Base-by-base conservation (phyloP, 805 yeast genomes). In the Alloascoidea hylecoeti region DNA sequence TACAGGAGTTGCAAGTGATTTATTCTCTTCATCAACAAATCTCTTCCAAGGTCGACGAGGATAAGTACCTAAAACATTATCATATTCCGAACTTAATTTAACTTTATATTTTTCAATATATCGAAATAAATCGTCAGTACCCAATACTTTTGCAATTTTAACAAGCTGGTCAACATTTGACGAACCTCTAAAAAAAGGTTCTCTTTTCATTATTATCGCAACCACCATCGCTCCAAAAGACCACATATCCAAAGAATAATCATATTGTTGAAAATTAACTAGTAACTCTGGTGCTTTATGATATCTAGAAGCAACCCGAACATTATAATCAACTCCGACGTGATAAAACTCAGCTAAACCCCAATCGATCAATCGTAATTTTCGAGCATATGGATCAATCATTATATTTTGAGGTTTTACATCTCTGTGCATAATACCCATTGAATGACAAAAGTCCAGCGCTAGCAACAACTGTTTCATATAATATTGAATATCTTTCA, bases 391-490 rank as follows among this genome's bases (percentile, higher is more conserved):
- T 39, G 83, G 95, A 56, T 88, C 96, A 47, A 88, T 88, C 95
- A 88, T 88, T 45, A 88, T 82, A 57, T 88, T 88, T 51, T 88
- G 95, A 6, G 96, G 96, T 57, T 88, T 88, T 40, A 88, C 95
- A 58, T 88, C 96, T 54, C 96, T 68, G 53, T 88, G 96, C 76
- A 88, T 86, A 43, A 88, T 84, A 16, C 96, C 96, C 85, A 81
- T 81, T 9, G 95, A 82, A 58, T 88, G 96, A 32, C 88, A 77
- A 55, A 72, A 88, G 53, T 88, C 95, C 47, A 88, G 65, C 9
- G 96, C 96, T 48, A 71, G 76, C 44, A 88, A 66, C 39, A 86
- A 63, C 57, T 84, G 84, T 44, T 72, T 74, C 69, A 86, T 80
- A 56, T 88, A 86, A 61, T 67, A 84, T 47, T 85, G 79, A 44